Evolutionary conservation across 306 rosid species (phyloP), one percentile per base, ranked within the genome.

Genomic region (Aeschynomene evenia): DNA sequence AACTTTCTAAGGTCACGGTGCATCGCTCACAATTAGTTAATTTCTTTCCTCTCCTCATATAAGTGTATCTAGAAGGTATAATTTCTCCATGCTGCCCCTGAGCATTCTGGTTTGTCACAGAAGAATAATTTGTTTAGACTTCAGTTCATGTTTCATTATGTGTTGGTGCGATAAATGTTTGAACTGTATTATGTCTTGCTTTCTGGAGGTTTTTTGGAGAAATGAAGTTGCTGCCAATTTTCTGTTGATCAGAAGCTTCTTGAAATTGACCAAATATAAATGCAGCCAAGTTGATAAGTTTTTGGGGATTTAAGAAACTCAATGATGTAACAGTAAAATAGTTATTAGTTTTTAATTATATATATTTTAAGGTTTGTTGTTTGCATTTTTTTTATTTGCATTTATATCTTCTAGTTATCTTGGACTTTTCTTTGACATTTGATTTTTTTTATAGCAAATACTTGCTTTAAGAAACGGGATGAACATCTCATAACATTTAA

Each of bases 311-410:
- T n/a, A n/a, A n/a, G 68, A 45, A 66, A 73, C 55, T 9, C 20
- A 52, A 8, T 52, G 39, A 6, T n/a, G 20, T n/a, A 15, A 31
- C 59, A 15, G 5, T 51, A 34, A 49, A 46, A 6, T 61, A 14
- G 1, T 68, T 28, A 11, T 1, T 39, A 15, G 6, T 58, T 71
- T 7, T 36, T 20, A 53, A 42, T 51, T 14, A n/a, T 15, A 18
- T 21, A 11, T 15, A 31, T 11, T 11, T 14, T 26, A 52, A 52
- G 34, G 10, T 39, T 21, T 26, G 28, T 9, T 9, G 24, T 16
- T 21, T 26, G 39, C 56, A 15, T 39, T 43, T 40, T 48, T 22
- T 76, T 29, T n/a, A n/a, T n/a, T n/a, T 57, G 69, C 64, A n/a
- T 22, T 34, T 21, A 18, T 33, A 39, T 60, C 53, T 78, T 43